Evolutionary conservation across 2,329 filamentous ascomycete species (phyloP).

Genomic region (Trichoderma sp.): DNA sequence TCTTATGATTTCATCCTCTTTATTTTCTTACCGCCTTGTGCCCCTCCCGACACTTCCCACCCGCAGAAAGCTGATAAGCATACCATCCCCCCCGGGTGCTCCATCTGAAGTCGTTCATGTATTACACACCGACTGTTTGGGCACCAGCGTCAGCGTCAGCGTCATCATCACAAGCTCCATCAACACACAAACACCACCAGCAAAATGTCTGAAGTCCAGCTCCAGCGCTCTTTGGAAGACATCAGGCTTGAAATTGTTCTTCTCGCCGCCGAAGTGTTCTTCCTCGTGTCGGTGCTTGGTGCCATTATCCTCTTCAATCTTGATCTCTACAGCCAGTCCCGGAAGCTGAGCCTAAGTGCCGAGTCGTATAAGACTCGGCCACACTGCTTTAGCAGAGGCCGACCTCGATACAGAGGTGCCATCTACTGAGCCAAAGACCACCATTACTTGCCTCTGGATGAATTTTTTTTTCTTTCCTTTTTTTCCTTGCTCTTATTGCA

Average conservation of each 20-base stretch:
- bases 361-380: slow-evolving; percentile 30
- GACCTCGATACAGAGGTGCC: slow-evolving; percentile 29
- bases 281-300: slow-evolving; percentile 41
- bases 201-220: slow-evolving; percentile 35
- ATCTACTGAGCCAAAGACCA: slow-evolving; percentile 29
- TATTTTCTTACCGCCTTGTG: slow-evolving; percentile 27
- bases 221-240: slow-evolving; percentile 35
- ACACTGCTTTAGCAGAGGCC: slow-evolving; percentile 31
- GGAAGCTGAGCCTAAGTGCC: slow-evolving; percentile 26
- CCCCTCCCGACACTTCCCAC: slow-evolving; percentile 23
- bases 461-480: neutral
- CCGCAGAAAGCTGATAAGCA: slow-evolving; percentile 16
- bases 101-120: slow-evolving; percentile 18
- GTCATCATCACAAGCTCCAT: neutral
- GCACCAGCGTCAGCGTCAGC: slow-evolving; percentile 4
- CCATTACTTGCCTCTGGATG: neutral
- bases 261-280: slow-evolving; percentile 40
- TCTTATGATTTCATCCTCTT: slow-evolving; percentile 18
- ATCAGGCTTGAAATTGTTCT: slow-evolving; percentile 42
- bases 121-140: slow-evolving; percentile 23
- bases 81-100: slow-evolving; percentile 9
- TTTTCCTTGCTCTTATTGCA: slow-evolving; percentile 32
- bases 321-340: slow-evolving; percentile 25
- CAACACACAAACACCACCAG: slow-evolving; percentile 14
- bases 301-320: slow-evolving; percentile 40